Percentiles rank a stretch among this genome's conserved stretches.
Conservation (phyloP, 352 stramenopile genomes). For the Saprolegnia parasitica region DNA sequence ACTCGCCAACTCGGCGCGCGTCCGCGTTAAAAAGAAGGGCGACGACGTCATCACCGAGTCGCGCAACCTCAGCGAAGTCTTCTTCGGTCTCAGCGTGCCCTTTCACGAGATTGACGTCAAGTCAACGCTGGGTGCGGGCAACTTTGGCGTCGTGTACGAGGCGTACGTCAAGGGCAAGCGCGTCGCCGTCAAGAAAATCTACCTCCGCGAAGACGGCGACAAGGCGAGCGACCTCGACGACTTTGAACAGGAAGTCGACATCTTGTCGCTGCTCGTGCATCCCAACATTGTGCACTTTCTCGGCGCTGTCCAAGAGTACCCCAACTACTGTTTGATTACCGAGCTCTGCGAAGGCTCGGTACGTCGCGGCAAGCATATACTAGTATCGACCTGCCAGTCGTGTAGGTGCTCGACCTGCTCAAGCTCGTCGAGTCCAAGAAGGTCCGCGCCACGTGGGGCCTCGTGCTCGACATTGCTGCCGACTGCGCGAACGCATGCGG, state of each 20-base stretch:
- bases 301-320: constrained; percentile 56
- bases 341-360: constrained; percentile 62
- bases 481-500: constrained; percentile 60
- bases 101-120: constrained; percentile 66
- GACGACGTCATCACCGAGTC: constrained; percentile 50
- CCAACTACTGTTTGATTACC: constrained; percentile 68
- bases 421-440: constrained; percentile 61
- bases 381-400: too few species aligned
- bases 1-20: constrained; percentile 65
- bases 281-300: constrained; percentile 81
- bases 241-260: constrained; percentile 80
- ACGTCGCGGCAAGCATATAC: too few species aligned
- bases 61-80: constrained; percentile 49
- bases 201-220: constrained; percentile 47
- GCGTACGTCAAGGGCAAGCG: constrained; percentile 69
- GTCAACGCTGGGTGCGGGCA: constrained; percentile 60
- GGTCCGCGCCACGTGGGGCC: constrained; percentile 65
- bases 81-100: constrained; percentile 61
- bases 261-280: constrained; percentile 72
- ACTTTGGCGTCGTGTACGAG: constrained; percentile 78
- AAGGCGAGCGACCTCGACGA: constrained; percentile 50
- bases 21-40: constrained; percentile 32
- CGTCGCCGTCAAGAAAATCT: constrained; percentile 60
- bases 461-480: constrained; percentile 63
- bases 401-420: constrained; percentile 48